Base-by-base conservation (phyloP, 2,329 filamentous ascomycete species). In the Penicillium hordei region DNA sequence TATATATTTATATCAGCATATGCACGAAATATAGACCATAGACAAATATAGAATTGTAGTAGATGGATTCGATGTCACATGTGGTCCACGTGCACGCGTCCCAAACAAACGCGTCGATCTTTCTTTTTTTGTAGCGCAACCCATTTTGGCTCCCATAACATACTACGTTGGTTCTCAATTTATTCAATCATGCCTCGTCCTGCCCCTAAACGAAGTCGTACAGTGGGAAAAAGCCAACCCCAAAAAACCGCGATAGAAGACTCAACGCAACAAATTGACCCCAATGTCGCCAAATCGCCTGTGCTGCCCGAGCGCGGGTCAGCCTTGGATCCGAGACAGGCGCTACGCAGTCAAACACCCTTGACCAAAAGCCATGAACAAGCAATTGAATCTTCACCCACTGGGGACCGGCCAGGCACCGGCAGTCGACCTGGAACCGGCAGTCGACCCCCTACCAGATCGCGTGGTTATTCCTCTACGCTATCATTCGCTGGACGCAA, bases 391-490 rank as follows among this genome's bases (percentile, higher is more conserved):
- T 75, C 74, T 6, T 75, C 74, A 4, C 73, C 73, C 6, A 63
- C 57, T 23, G 70, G 67, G 15, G 71, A 73, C 54, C 68, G 62
- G 43, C 60, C 62, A 21, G 71, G 63, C 25, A 75, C 72, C 25
- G 69, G 68, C 4, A 75, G 72, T 57, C 68, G 72, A 42, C 65
- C 65, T 23, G 71, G 65, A 29, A 75, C 73, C 33, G 69, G 67
- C 8, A 75, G 72, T 58, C 68, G 73, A 38, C 74, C 71, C 25
- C 69, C 68, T 19, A 75, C 72, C 5, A 67, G 74, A 61, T 68
- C 74, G 43, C 72, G 74, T 21, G 74, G 74, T 29, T 76, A 76
- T 54, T 76, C 74, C 4, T 74, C 74, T 39, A 75, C 73, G 13
- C 58, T 75, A 25, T 76, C 74, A 7, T 61, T 76, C 38, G 72